Conservation (phyloP, 2,329 filamentous ascomycete species). For the Pochonia chlamydosporia region DNA sequence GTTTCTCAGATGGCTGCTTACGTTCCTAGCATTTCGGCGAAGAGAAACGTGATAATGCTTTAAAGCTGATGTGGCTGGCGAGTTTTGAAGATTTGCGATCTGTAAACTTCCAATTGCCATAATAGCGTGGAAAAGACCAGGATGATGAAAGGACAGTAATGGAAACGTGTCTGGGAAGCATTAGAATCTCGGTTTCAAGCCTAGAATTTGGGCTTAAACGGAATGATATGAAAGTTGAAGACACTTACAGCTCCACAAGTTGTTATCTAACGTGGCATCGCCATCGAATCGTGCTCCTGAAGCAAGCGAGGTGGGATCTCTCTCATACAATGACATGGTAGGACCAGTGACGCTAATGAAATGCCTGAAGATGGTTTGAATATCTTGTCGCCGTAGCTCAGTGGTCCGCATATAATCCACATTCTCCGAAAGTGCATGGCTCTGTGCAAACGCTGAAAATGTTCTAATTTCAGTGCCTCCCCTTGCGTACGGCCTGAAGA, state of each 20-base stretch:
- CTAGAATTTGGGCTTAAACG: not conserved
- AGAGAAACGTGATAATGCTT: conserved; percentile 89
- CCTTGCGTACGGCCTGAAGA: conserved; percentile 20
- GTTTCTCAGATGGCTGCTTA: conserved; percentile 62
- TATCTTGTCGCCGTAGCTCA: conserved; percentile 74
- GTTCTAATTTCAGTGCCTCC: conserved; percentile 40
- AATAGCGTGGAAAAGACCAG: conserved; percentile 86
- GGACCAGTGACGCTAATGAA: conserved; percentile 87
- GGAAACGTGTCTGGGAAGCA: conserved; percentile 63
- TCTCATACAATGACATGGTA: conserved; percentile 80
- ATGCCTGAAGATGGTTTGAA: conserved; percentile 80
- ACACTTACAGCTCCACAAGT: conserved; percentile 56
- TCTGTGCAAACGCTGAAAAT: conserved; percentile 42
- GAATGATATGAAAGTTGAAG: not conserved
- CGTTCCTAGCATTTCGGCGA: conserved; percentile 68
- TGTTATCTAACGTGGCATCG: conserved; percentile 57
- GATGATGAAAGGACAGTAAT: conserved; percentile 74
- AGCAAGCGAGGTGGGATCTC: conserved; percentile 68
- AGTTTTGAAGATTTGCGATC: conserved; percentile 73
- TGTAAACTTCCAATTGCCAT: conserved; percentile 82
- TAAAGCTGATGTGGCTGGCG: conserved; percentile 71
- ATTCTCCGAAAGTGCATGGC: conserved; percentile 57
- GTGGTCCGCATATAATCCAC: conserved; percentile 58
- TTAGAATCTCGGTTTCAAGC: not conserved
- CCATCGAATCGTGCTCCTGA: conserved; percentile 50